phyloP scores from a whole-genome alignment of 2,329 filamentous ascomycete genomes.

The Ophiosphaerella narmari region DNA sequence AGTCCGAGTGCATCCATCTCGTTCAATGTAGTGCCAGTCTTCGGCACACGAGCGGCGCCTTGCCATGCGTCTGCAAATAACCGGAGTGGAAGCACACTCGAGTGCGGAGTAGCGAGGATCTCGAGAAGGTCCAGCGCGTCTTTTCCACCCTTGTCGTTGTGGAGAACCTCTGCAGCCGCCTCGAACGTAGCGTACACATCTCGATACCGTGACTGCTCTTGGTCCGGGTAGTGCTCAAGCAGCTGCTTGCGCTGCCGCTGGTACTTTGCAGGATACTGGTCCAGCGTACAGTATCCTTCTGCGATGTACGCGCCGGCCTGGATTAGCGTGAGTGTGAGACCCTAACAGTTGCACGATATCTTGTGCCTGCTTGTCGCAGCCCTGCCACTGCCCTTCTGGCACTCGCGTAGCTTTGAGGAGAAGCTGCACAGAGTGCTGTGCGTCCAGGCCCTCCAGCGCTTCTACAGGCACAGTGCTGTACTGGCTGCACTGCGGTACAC shows the following conservation, averaged over 20 bases:
- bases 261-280: conserved; percentile 28
- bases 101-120: conserved; percentile 35
- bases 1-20: conserved; percentile 7
- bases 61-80: conserved; percentile 20
- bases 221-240: conserved; percentile 28
- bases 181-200: conserved; percentile 47
- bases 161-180: conserved; percentile 34
- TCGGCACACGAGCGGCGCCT: conserved; percentile 18
- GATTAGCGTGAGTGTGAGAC: conserved; percentile 25
- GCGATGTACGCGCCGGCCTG: conserved; percentile 36
- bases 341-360: too few relatives aligned
- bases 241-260: conserved; percentile 28
- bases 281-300: conserved; percentile 26
- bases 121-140: conserved; percentile 37
- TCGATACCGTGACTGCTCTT: conserved; percentile 39
- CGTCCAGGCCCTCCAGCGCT: too few relatives aligned
- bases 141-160: conserved; percentile 12
- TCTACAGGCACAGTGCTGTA: too few relatives aligned
- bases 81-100: conserved; percentile 20
- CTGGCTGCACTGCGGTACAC: too few relatives aligned
- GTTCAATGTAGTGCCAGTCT: background rate
- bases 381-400: too few relatives aligned
- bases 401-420: too few relatives aligned
- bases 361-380: too few relatives aligned
- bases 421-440: too few relatives aligned